Evolutionary conservation across 2,329 filamentous ascomycete genomes (phyloP).

Genomic region (Dactylellina leptospora): DNA sequence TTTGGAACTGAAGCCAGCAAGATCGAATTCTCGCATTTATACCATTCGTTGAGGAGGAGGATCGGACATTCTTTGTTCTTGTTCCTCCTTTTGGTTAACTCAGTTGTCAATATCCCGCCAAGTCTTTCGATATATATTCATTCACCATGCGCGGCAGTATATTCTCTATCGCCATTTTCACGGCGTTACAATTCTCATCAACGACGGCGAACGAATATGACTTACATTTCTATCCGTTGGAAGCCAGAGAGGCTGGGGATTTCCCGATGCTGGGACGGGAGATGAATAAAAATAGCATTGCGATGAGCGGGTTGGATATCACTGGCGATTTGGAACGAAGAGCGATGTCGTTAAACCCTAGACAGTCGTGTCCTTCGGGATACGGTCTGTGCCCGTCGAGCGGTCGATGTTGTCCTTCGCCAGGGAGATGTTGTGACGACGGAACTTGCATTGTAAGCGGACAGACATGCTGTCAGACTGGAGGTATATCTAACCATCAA

Average conservation of each 20-base stretch:
- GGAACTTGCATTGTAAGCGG: slow-evolving; percentile 43
- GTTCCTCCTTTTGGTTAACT: not conserved
- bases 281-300: slow-evolving; percentile 27
- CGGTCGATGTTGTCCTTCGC: slow-evolving; percentile 31
- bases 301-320: slow-evolving; percentile 38
- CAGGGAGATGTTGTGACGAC: slow-evolving; percentile 41
- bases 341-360: slow-evolving; percentile 34
- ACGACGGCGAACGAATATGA: slow-evolving; percentile 21
- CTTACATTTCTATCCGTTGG: slow-evolving; percentile 34
- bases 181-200: slow-evolving; percentile 31
- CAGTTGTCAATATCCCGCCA: not conserved
- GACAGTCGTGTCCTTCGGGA: slow-evolving; percentile 37
- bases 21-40: too few species aligned
- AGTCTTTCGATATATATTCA: not conserved
- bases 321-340: slow-evolving; percentile 31
- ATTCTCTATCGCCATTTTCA: slow-evolving; percentile 26
- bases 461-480: slow-evolving; percentile 32
- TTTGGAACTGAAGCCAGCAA: too few species aligned
- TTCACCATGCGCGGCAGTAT: slow-evolving; percentile 28
- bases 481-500: slow-evolving; percentile 19
- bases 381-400: slow-evolving; percentile 38
- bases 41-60: not conserved
- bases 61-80: too few species aligned
- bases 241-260: slow-evolving; percentile 27
- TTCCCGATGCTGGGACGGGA: slow-evolving; percentile 40